Evolutionary conservation across 1,284 basidiomycete species (phyloP).

Genomic region (Ustilago cynodontis): DNA sequence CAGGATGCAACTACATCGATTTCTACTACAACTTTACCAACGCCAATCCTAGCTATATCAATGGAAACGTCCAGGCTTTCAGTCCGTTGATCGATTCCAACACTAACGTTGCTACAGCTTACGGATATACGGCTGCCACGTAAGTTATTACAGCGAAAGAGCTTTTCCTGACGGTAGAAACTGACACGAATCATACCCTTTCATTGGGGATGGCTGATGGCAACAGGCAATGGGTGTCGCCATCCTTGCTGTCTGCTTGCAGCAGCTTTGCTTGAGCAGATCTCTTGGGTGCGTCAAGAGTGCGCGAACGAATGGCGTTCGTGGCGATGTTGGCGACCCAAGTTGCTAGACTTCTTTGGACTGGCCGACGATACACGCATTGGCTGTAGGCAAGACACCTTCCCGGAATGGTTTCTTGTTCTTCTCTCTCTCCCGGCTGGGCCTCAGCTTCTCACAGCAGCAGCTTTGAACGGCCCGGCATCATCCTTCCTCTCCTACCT

Average conservation of each 20-base stretch:
- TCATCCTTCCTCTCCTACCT: background rate
- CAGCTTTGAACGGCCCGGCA: background rate
- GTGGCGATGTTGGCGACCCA: background rate
- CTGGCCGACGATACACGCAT: background rate
- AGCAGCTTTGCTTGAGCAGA: constrained; percentile 25
- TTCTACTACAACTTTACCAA: constrained; percentile 33
- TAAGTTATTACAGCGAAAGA: too few species aligned
- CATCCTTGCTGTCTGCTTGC: constrained; percentile 15
- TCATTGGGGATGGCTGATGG: too few species aligned
- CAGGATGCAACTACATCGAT: constrained; percentile 19
- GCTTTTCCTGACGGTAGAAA: too few species aligned
- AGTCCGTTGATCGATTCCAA: constrained; percentile 5
- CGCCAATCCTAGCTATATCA: constrained; percentile 26
- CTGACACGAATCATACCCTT: too few species aligned
- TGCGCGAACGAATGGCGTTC: too few species aligned
- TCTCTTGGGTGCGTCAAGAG: too few species aligned
- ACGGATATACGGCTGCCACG: constrained; percentile 33
- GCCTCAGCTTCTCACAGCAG: background rate
- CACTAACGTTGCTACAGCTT: background rate
- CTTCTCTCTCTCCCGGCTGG: background rate
- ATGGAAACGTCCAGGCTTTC: constrained; percentile 19
- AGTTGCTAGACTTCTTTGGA: background rate
- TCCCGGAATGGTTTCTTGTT: background rate
- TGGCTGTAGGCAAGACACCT: background rate
- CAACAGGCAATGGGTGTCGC: constrained; percentile 25